Conservation (phyloP, 2,329 filamentous ascomycete genomes). For the Alternaria sp. region DNA sequence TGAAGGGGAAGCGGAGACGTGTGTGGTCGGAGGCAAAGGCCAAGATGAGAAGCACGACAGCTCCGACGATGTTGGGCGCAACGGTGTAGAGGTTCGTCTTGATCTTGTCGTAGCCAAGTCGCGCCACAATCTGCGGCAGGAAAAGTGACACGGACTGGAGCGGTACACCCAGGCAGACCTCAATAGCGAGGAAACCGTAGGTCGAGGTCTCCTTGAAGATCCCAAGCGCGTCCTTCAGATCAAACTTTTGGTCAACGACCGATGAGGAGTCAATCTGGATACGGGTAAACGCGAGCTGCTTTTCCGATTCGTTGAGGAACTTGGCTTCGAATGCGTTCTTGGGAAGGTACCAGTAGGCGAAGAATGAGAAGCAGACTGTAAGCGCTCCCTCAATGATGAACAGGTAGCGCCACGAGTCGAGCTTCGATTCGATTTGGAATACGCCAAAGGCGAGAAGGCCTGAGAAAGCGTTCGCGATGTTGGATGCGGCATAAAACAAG, state of each 20-base stretch:
- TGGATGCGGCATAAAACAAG: constrained; percentile 77
- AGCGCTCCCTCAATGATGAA: constrained; percentile 66
- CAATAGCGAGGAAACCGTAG: constrained; percentile 62
- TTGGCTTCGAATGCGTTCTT: constrained; percentile 66
- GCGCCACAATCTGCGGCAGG: constrained; percentile 63
- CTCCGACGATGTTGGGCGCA: constrained; percentile 77
- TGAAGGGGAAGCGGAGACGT: constrained; percentile 74
- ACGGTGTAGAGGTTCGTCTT: constrained; percentile 83
- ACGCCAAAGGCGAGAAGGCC: constrained; percentile 66
- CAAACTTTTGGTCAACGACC: constrained; percentile 63
- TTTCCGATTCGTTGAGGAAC: constrained; percentile 71
- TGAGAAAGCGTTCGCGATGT: constrained; percentile 73
- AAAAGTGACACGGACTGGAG: constrained; percentile 64
- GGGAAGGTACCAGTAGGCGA: constrained; percentile 75
- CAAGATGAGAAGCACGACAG: constrained; percentile 72
- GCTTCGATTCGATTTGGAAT: constrained; percentile 62
- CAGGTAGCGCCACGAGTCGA: constrained; percentile 68
- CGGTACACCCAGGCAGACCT: constrained; percentile 66
- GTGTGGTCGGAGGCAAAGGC: constrained; percentile 73
- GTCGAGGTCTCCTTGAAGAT: constrained; percentile 62
- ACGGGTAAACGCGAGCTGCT: constrained; percentile 71
- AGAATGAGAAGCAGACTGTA: constrained; percentile 65
- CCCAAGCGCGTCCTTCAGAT: constrained; percentile 57
- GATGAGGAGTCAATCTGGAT: constrained; percentile 78
- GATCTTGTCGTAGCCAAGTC: constrained; percentile 61